phyloP scores from a whole-genome alignment of 352 stramenopile species.

The Globisporangium acanthophoron region DNA sequence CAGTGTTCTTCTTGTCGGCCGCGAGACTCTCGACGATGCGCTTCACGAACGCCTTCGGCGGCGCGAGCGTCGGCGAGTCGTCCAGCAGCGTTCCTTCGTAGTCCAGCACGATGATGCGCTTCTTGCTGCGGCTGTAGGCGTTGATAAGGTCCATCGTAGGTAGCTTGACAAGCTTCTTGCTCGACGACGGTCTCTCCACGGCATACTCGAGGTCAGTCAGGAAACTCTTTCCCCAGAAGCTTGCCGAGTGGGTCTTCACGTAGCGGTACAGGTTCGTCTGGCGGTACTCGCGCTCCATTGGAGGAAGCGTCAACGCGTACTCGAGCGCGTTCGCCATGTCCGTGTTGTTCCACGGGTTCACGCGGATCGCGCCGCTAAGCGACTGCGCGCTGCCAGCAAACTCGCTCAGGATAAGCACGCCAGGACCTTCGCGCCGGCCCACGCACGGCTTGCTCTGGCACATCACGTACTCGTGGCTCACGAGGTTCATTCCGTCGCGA shows the following conservation, averaged over 20 bases:
- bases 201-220: conserved; percentile 57
- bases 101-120: conserved; percentile 84
- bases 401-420: conserved; percentile 84
- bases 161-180: conserved; percentile 37
- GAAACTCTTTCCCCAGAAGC: conserved; percentile 78
- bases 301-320: conserved; percentile 76
- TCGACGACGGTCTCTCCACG: conserved; percentile 34
- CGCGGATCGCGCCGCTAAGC: conserved; percentile 77
- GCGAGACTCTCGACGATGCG: conserved; percentile 16
- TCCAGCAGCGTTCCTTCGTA: conserved; percentile 75
- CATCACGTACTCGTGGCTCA: conserved; percentile 86
- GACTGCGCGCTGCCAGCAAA: conserved; percentile 88
- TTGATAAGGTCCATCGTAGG: conserved; percentile 51
- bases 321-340: conserved; percentile 77
- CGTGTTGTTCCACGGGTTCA: conserved; percentile 89
- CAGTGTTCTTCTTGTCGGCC: conserved; percentile 57
- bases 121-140: conserved; percentile 61
- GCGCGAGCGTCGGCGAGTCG: conserved; percentile 18
- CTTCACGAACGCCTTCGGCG: conserved; percentile 63
- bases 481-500: conserved; percentile 88
- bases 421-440: conserved; percentile 41
- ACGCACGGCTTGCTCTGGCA: conserved; percentile 57
- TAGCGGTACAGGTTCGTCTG: conserved; percentile 89
- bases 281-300: conserved; percentile 76
- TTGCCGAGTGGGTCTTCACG: conserved; percentile 79